phyloP scores from a whole-genome alignment of 2,329 filamentous ascomycete species.

The Colletotrichum limetticola region DNA sequence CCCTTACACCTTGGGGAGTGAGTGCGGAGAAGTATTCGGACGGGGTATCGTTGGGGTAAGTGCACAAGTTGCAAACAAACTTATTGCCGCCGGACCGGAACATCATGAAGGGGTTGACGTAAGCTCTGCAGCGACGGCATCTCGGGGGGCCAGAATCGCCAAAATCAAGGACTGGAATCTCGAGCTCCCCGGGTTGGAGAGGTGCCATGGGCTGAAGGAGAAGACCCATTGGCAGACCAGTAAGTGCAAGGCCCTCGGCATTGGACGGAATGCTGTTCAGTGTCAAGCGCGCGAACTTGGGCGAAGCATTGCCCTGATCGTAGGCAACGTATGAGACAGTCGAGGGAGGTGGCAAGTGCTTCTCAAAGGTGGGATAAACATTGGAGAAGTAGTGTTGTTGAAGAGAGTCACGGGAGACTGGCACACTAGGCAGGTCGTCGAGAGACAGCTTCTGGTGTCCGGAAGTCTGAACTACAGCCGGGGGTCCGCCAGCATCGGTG shows the following conservation, averaged over 20 bases:
- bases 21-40: slow-evolving; percentile 94
- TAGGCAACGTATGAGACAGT: slow-evolving; percentile 90
- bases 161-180: slow-evolving; percentile 94
- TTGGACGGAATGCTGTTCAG: slow-evolving; percentile 92
- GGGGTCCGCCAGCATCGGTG: slow-evolving; percentile 46
- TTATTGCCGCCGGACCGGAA: slow-evolving; percentile 95
- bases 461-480: slow-evolving; percentile 66
- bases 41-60: slow-evolving; percentile 93
- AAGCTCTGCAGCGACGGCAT: slow-evolving; percentile 91
- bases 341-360: slow-evolving; percentile 89
- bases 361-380: slow-evolving; percentile 95
- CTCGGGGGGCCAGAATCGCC: slow-evolving; percentile 89
- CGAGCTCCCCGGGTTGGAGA: slow-evolving; percentile 83
- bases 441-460: slow-evolving; percentile 84
- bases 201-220: slow-evolving; percentile 88
- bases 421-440: slow-evolving; percentile 93
- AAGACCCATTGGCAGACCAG: slow-evolving; percentile 86
- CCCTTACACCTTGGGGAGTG: slow-evolving; percentile 84
- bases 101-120: slow-evolving; percentile 99
- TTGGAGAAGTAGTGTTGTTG: slow-evolving; percentile 88
- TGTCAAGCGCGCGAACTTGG: slow-evolving; percentile 90
- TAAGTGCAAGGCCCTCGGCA: slow-evolving; percentile 81
- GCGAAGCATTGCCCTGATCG: slow-evolving; percentile 96
- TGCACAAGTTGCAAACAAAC: slow-evolving; percentile 98
- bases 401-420: slow-evolving; percentile 82